Percentiles rank a stretch among this genome's conserved stretches.
Conservation (phyloP, 352 stramenopile species). For the Phytophthora multivora region DNA sequence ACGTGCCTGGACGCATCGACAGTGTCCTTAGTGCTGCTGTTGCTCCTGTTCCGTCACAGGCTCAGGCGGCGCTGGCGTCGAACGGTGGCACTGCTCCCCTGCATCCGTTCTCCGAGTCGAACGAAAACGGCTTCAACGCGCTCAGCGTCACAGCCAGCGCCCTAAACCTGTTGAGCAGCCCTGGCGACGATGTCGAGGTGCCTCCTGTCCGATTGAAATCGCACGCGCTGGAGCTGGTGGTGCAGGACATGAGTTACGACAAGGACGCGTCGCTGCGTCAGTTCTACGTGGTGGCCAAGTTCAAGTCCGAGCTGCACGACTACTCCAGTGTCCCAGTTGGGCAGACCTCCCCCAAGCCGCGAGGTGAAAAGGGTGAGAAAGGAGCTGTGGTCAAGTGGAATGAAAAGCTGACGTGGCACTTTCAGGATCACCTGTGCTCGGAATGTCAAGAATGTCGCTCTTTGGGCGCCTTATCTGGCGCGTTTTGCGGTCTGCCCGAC, state of each 20-base stretch:
- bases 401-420: constrained; percentile 78
- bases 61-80: neutral
- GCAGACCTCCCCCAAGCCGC: constrained; percentile 70
- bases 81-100: constrained; percentile 7
- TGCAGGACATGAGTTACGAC: constrained; percentile 78
- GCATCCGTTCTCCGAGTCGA: constrained; percentile 25
- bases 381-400: constrained; percentile 71
- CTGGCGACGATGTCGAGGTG: constrained; percentile 16
- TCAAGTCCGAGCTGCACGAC: constrained; percentile 84
- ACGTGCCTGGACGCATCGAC: constrained; percentile 71
- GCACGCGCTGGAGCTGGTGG: constrained; percentile 60
- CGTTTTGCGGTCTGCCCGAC: constrained; percentile 76
- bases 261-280: constrained; percentile 78
- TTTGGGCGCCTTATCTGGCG: constrained; percentile 59
- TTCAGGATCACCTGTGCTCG: constrained; percentile 74
- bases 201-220: constrained; percentile 56
- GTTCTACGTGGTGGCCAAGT: constrained; percentile 88
- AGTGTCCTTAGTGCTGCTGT: constrained; percentile 50
- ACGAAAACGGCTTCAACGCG: constrained; percentile 30
- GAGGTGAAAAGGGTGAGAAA: constrained; percentile 62
- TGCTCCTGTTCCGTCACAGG: constrained; percentile 7
- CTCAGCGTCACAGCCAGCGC: constrained; percentile 28
- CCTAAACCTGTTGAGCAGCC: constrained; percentile 28
- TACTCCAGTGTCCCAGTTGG: constrained; percentile 74
- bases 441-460: constrained; percentile 73